Base-by-base conservation (phyloP, 768 basidiomycete genomes). In the Russula olivacea region DNA sequence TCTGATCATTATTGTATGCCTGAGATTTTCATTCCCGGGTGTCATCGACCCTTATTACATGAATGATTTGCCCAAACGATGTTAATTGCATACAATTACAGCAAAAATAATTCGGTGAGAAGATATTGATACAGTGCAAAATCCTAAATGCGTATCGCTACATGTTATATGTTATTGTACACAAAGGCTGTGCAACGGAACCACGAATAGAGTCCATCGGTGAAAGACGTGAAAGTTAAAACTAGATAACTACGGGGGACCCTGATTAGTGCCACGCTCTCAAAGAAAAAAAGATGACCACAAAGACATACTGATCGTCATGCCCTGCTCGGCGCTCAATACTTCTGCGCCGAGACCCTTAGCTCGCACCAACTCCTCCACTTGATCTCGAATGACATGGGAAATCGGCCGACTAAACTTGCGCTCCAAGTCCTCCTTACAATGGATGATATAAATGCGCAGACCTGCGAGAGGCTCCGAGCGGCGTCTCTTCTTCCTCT, bases 381-480 rank as follows among this genome's bases (percentile, higher is more conserved):
- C 82, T 73, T 97, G 89, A 17, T 83, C 77, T 49, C 84, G 80
- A 63, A 98, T 95, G 32, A 89, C 75, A 15, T 87, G 79, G 61
- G 79, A 77, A 34, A 86, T 82, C 34, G 85, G 82, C 30, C 74
- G 73, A 52, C 82, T 80, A 48, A 74, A 74, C 21, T 75, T 74
- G 15, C 73, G 72, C n/a, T 78, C 74, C 58, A 88, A 74, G 49
- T 82, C 59, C 63, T 92, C 91, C 71, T 98, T 97, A 78, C 91
- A 91, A 70, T 97, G 93, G 47, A 84, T 91, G 59, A 97, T 77
- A 71, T 83, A 92, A n/a, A 97, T 79, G 34, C 79, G 77, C 34
- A 92, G 70, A 11, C 86, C 88, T 4, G 74, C 68, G 32, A 92
- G 75, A 12, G 80, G 79, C 48, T 81, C 82, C 4, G 75, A 74